phyloP scores from a whole-genome alignment of 2,329 filamentous ascomycete species.

The Arthrobotrys musiformis region DNA sequence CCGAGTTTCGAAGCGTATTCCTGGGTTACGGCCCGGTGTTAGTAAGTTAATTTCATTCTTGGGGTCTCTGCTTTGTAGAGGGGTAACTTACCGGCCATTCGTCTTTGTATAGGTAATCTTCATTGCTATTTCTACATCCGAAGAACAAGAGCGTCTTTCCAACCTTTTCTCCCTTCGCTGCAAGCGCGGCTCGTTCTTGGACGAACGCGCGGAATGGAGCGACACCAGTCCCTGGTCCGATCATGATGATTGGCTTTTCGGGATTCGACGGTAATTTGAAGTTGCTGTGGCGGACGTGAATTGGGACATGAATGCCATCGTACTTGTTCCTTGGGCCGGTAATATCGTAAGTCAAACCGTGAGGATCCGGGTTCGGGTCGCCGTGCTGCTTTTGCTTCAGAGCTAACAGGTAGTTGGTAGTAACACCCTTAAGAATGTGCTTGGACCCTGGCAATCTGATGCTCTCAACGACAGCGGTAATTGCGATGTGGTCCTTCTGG shows the following conservation, averaged over 20 bases:
- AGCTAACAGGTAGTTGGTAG: conserved; percentile 94
- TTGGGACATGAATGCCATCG: conserved; percentile 91
- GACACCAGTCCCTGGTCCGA: conserved; percentile 95
- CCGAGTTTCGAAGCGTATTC: conserved; percentile 84
- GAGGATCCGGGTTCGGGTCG: conserved; percentile 81
- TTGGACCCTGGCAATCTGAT: conserved; percentile 79
- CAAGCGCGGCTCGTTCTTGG: conserved; percentile 88
- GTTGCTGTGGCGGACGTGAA: conserved; percentile 97
- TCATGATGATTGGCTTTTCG: conserved; percentile 91
- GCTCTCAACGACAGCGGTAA: conserved; percentile 93
- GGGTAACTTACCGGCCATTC: conserved; percentile 86
- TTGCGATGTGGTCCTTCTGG: conserved; percentile 92
- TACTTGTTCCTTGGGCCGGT: conserved; percentile 95
- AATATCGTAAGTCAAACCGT: conserved; percentile 86
- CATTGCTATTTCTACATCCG: conserved; percentile 84
- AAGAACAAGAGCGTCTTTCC: conserved; percentile 93
- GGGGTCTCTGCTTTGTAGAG: no score
- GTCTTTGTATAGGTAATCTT: conserved; percentile 90
- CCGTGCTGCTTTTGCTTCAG: conserved; percentile 97
- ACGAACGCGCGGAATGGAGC: conserved; percentile 96
- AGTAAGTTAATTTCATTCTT: not conserved
- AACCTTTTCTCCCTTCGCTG: conserved; percentile 80
- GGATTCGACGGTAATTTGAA: conserved; percentile 98
- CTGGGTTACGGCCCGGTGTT: no score
- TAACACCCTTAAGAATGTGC: conserved; percentile 88